Conservation (phyloP, 345 rosid genomes). For the Euphorbia pulcherrima region DNA sequence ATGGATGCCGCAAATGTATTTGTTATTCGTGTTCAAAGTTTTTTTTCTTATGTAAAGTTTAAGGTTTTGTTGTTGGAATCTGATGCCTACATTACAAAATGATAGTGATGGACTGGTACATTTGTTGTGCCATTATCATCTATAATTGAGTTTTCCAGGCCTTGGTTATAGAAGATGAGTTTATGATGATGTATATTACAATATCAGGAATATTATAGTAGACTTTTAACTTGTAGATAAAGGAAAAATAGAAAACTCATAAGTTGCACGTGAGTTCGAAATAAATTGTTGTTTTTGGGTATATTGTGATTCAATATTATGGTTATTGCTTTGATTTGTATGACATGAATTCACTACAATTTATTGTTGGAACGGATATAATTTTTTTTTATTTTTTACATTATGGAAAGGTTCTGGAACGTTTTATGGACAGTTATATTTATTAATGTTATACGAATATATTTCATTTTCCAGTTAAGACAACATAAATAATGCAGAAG, state of each 20-base stretch:
- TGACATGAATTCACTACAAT: not conserved
- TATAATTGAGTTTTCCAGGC: no score
- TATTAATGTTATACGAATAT: not conserved
- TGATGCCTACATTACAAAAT: no score
- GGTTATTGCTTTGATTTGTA: not conserved
- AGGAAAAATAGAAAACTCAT: no score
- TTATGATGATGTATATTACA: not conserved
- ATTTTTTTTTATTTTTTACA: not conserved
- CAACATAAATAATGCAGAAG: not conserved
- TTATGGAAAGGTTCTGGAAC: no score
- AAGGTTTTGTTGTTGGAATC: no score
- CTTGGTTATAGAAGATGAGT: not conserved
- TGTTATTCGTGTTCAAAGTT: not conserved
- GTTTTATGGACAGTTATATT: no score
- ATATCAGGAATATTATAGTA: not conserved
- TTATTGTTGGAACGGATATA: not conserved
- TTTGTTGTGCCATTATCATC: no score
- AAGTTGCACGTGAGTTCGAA: not conserved
- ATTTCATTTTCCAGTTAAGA: not conserved
- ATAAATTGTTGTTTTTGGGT: not conserved
- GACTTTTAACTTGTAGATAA: no score
- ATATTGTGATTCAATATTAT: not conserved
- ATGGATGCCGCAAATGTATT: not conserved
- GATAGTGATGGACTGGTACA: no score
- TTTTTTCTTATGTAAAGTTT: no score